Conservation (phyloP, 73 alveolate genomes). For the Breviolum minutum region DNA sequence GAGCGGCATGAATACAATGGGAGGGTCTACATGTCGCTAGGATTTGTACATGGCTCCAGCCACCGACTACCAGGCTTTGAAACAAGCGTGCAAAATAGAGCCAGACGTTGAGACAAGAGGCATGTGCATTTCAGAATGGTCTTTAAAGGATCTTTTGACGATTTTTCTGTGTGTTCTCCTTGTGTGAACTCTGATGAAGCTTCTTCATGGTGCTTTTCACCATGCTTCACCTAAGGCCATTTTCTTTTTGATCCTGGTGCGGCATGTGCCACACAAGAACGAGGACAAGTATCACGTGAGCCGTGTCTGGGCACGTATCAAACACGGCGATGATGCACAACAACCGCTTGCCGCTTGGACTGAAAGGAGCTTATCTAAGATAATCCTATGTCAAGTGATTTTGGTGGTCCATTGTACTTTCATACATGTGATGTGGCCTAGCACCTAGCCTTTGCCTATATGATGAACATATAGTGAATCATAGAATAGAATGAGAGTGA, state of each 20-base stretch:
- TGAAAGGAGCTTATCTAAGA: not conserved
- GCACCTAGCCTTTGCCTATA: not conserved
- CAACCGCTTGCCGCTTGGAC: not conserved
- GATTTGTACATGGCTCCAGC: too few species aligned
- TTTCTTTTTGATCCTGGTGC: conserved; percentile 38
- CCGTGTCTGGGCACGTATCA: conserved; percentile 6
- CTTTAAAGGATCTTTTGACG: not conserved
- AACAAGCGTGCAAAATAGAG: too few species aligned
- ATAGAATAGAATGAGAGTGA: not conserved
- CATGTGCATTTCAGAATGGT: too few species aligned
- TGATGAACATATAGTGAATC: too few species aligned
- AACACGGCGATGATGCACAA: not conserved
- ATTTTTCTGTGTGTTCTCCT: not conserved
- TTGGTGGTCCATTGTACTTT: not conserved
- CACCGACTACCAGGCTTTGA: too few species aligned
- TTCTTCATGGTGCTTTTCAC: not conserved
- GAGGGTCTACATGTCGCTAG: too few species aligned
- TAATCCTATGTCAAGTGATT: not conserved
- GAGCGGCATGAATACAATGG: too few species aligned
- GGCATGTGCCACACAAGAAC: conserved; percentile 37
- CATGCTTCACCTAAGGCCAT: not conserved
- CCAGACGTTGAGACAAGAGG: too few species aligned
- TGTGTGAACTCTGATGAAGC: not conserved
- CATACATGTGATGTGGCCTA: not conserved
- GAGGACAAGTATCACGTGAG: conserved; percentile 51